phyloP scores from a whole-genome alignment of 148 eudicot species.

The Salicornia ramosissima region DNA sequence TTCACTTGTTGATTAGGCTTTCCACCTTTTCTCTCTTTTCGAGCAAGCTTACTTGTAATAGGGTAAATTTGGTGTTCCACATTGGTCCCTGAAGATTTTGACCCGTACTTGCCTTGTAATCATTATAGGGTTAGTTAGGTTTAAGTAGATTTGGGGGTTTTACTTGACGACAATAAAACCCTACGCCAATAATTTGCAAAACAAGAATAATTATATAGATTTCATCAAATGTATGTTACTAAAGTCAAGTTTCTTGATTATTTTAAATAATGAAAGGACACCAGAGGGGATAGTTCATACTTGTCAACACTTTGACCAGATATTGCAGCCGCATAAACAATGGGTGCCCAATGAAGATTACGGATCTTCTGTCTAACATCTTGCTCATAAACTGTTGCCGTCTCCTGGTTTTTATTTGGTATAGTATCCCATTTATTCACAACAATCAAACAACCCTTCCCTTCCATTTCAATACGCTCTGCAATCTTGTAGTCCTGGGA shows the following conservation, averaged over 20 bases:
- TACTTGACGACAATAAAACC: too few relatives aligned
- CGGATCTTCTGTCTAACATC: constrained; percentile 89
- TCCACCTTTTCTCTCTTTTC: too few relatives aligned
- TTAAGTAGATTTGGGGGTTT: too few relatives aligned
- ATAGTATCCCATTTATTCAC: constrained; percentile 99
- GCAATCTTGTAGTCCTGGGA: constrained; percentile 89
- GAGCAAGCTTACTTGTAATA: too few relatives aligned
- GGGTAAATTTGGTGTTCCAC: too few relatives aligned
- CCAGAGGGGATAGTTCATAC: constrained; percentile 44
- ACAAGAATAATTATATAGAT: neutral
- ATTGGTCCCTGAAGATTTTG: too few relatives aligned
- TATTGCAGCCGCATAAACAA: constrained; percentile 94
- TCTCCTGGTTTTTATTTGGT: constrained; percentile 86
- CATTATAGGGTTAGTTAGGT: too few relatives aligned
- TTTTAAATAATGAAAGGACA: constrained; percentile 1
- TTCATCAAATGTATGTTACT: neutral
- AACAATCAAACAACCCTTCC: constrained; percentile 91
- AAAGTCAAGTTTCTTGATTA: neutral
- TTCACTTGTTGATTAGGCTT: too few relatives aligned
- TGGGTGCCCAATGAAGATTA: constrained; percentile 91
- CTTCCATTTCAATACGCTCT: constrained; percentile 92
- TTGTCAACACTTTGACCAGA: constrained; percentile 81
- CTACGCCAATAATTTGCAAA: neutral
- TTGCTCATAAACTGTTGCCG: constrained; percentile 68
- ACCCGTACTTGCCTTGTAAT: too few relatives aligned